phyloP scores from a whole-genome alignment of 331 rosid species.

The Prunus yedoensis region DNA sequence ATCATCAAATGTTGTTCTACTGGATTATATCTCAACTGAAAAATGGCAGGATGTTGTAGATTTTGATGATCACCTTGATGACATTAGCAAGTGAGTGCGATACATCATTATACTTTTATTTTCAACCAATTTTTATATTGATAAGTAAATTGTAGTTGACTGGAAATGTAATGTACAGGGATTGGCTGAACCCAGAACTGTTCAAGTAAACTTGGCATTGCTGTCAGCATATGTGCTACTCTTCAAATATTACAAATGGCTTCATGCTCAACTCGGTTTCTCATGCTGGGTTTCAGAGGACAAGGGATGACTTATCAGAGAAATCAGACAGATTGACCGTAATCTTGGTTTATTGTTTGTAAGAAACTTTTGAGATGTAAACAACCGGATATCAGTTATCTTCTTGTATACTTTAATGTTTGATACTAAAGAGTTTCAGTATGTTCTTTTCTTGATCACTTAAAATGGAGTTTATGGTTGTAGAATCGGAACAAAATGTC shows the following conservation, averaged over 20 bases:
- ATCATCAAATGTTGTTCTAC: conserved; percentile 70
- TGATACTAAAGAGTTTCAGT: not conserved
- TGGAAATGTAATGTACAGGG: conserved; percentile 48
- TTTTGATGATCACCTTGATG: conserved; percentile 93
- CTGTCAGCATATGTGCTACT: conserved; percentile 20
- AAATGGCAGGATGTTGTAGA: conserved; percentile 78
- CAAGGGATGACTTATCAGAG: conserved; percentile 17
- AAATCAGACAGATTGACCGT: conserved; percentile 15
- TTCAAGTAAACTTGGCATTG: conserved; percentile 49
- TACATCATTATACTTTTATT: not conserved
- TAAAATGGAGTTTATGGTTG: not conserved
- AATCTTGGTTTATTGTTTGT: conserved; percentile 4
- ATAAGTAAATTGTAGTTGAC: not conserved
- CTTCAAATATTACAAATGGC: conserved; percentile 13
- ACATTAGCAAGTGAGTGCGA: conserved; percentile 78
- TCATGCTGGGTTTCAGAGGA: conserved; percentile 25
- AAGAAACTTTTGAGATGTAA: conserved; percentile 21
- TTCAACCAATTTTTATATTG: not conserved
- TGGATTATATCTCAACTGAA: conserved; percentile 75
- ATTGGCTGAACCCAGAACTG: conserved; percentile 91
- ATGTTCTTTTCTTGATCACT: not conserved
- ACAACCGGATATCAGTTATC: conserved; percentile 12
- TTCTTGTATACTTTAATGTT: not conserved
- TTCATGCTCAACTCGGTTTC: conserved; percentile 16
- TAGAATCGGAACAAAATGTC: not conserved